Conservation (phyloP, 2,329 filamentous ascomycete species). For the Niveomyces coronatus region DNA sequence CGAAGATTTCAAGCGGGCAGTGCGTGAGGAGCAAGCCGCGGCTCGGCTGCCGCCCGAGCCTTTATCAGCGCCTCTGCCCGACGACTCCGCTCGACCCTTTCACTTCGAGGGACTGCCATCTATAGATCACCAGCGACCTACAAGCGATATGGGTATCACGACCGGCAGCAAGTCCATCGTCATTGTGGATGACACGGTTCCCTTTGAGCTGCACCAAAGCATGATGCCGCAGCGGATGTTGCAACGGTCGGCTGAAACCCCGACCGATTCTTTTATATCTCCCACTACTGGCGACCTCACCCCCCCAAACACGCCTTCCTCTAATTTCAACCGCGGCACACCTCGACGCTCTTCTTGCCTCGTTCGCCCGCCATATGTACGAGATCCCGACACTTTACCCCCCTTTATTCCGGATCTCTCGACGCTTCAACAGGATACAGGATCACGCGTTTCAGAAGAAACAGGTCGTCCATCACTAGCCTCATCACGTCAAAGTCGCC, state of each 20-base stretch:
- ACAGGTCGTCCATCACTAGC: constrained; percentile 22
- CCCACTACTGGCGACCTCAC: constrained; percentile 42
- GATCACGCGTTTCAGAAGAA: constrained; percentile 23
- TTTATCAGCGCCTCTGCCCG: constrained; percentile 22
- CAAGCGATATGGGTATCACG: constrained; percentile 53
- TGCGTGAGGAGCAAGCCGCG: constrained; percentile 47
- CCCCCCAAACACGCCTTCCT: constrained; percentile 51
- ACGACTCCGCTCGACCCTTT: constrained; percentile 31
- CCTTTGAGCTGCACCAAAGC: constrained; percentile 40
- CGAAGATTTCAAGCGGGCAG: constrained; percentile 68
- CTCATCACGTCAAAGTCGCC: constrained; percentile 16
- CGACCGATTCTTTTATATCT: constrained; percentile 42
- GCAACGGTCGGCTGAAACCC: constrained; percentile 39
- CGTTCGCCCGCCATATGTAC: constrained; percentile 36
- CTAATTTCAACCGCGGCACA: constrained; percentile 28
- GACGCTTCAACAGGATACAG: constrained; percentile 23
- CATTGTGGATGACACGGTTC: constrained; percentile 63
- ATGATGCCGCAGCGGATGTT: constrained; percentile 36
- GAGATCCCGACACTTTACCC: constrained; percentile 31
- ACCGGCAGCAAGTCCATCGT: constrained; percentile 82
- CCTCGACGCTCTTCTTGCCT: constrained; percentile 46
- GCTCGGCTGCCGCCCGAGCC: constrained; percentile 14
- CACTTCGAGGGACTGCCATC: constrained; percentile 25
- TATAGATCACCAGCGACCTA: constrained; percentile 27
- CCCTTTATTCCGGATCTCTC: constrained; percentile 38